Percentiles rank a stretch among this genome's conserved stretches.
These are phyloP conservation scores for Sarocladiaceae sp. DNA, from an alignment of 2,329 filamentous ascomycete genomes.

Conservation along the genomic window DNA sequence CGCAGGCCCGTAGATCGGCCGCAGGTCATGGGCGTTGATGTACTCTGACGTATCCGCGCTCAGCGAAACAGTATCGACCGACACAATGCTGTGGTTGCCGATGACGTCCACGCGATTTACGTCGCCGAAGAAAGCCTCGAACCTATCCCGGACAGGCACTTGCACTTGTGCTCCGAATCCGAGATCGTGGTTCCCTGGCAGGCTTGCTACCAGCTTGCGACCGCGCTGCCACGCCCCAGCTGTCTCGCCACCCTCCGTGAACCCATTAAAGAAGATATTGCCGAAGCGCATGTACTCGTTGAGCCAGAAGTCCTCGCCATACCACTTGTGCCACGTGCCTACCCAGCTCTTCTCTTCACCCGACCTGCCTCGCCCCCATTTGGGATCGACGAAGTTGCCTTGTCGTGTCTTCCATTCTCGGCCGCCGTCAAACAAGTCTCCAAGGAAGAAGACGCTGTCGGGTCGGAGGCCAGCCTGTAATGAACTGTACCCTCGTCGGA, in stretches of 20 bases:
- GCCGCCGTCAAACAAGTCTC: slow-evolving; percentile 92
- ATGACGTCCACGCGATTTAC: slow-evolving; percentile 87
- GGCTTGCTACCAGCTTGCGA: slow-evolving; percentile 71
- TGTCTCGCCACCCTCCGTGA: slow-evolving; percentile 49
- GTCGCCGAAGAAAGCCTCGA: slow-evolving; percentile 83
- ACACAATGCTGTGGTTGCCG: slow-evolving; percentile 93
- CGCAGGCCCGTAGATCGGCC: slow-evolving; percentile 66
- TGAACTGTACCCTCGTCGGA: slow-evolving; percentile 73
- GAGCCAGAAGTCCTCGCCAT: slow-evolving; percentile 79
- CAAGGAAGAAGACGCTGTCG: slow-evolving; percentile 83
- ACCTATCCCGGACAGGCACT: slow-evolving; percentile 70
- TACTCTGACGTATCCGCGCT: slow-evolving; percentile 60
- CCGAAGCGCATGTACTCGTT: slow-evolving; percentile 80
- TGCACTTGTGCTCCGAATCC: slow-evolving; percentile 87
- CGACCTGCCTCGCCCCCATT: slow-evolving; percentile 48
- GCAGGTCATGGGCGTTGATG: slow-evolving; percentile 44
- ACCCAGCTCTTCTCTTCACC: slow-evolving; percentile 46
- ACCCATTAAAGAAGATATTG: slow-evolving; percentile 73
- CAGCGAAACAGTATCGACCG: slow-evolving; percentile 80
- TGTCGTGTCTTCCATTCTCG: slow-evolving; percentile 81
- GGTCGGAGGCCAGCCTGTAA: slow-evolving; percentile 73
- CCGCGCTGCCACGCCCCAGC: slow-evolving; percentile 56
- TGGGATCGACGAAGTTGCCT: slow-evolving; percentile 52
- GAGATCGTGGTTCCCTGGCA: slow-evolving; percentile 93
- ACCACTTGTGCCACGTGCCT: slow-evolving; percentile 65